Percentiles rank a stretch among this genome's conserved stretches.
These are phyloP conservation scores for Puya raimondii DNA, from an alignment of 176 grass and related monocot species.

Conservation along the genomic window DNA sequence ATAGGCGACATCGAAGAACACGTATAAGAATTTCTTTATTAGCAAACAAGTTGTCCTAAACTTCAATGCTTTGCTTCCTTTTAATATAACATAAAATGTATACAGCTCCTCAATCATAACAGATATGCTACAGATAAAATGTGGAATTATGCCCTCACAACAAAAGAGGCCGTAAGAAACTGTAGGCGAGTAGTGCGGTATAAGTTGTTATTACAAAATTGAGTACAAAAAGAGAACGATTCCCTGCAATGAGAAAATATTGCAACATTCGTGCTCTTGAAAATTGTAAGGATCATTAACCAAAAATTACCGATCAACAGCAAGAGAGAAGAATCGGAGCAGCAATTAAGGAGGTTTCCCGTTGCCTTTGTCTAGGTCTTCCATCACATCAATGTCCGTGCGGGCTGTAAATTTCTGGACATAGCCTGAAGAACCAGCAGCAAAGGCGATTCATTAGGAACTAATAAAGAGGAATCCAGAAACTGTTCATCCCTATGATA, in stretches of 20 bases:
- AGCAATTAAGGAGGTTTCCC: slow-evolving; percentile 51
- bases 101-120: too few species aligned
- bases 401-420: slow-evolving; percentile 82
- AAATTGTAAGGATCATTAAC: slow-evolving; percentile 3
- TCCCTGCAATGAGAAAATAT: neutral
- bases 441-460: neutral
- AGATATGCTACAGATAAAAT: neutral
- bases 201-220: too few species aligned
- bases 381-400: slow-evolving; percentile 63
- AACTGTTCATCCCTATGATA: neutral
- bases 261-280: neutral
- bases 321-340: neutral
- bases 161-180: too few species aligned
- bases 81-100: too few species aligned
- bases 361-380: slow-evolving; percentile 70
- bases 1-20: too few species aligned
- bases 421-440: slow-evolving; percentile 55
- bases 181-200: too few species aligned
- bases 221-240: too few species aligned
- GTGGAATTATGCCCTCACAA: neutral
- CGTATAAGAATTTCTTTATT: too few species aligned
- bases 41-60: too few species aligned
- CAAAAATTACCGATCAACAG: slow-evolving; percentile 19
- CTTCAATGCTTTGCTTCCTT: too few species aligned
- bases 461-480: slow-evolving; percentile 7